Conservation (phyloP, 164 flowering plant species). For the Vitis amurensis region DNA sequence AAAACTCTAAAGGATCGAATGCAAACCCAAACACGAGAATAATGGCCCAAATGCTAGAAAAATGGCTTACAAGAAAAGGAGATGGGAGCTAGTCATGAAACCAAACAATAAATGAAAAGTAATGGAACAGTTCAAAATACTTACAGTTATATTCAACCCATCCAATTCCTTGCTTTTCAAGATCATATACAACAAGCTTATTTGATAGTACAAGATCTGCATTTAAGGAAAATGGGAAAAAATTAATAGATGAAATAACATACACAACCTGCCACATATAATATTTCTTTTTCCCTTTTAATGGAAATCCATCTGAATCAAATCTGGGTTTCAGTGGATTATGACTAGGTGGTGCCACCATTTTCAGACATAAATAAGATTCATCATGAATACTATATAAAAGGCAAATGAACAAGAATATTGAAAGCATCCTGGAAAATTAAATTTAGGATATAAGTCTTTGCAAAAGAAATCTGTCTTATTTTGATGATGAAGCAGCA, state of each 20-base stretch:
- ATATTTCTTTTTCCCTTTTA: not conserved
- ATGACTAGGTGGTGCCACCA: no score
- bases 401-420: not conserved
- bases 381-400: not conserved
- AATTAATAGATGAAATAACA: not conserved
- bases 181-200: slow-evolving; percentile 74
- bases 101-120: not conserved
- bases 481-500: no score
- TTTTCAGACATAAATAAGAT: not conserved
- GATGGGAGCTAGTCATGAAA: not conserved
- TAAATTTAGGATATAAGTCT: no score
- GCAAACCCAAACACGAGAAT: no score
- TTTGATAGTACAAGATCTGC: slow-evolving; percentile 64
- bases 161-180: slow-evolving; percentile 78
- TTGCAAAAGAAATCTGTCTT: no score
- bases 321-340: no score
- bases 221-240: not conserved
- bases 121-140: slow-evolving; percentile 20
- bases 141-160: slow-evolving; percentile 88
- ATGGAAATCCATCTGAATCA: not conserved
- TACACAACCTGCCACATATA: not conserved
- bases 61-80: not conserved
- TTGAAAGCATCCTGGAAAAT: no score
- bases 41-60: no score
- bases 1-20: no score